phyloP scores from a whole-genome alignment of 2,329 filamentous ascomycete genomes.

The Samsoniella hepiali region DNA sequence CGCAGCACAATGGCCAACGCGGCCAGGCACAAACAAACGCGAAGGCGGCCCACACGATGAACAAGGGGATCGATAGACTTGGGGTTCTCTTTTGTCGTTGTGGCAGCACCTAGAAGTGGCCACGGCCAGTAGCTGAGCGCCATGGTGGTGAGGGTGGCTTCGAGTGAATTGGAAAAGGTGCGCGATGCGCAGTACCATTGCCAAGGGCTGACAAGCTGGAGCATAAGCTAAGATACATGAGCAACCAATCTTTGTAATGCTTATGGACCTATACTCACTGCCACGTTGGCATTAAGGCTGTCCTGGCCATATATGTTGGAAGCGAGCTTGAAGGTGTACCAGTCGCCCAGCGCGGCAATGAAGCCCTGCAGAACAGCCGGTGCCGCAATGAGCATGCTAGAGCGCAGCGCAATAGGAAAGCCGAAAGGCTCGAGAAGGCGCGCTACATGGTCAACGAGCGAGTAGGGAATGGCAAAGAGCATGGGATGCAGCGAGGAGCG shows the following conservation, averaged over 20 bases:
- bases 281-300: slow-evolving; percentile 62
- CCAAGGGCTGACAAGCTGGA: slow-evolving; percentile 59
- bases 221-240: slow-evolving; percentile 31
- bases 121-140: slow-evolving; percentile 87
- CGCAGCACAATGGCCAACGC: slow-evolving; percentile 80
- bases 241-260: not conserved
- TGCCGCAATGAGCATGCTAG: slow-evolving; percentile 65
- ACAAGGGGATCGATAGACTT: slow-evolving; percentile 27
- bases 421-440: slow-evolving; percentile 40
- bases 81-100: slow-evolving; percentile 39
- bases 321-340: slow-evolving; percentile 82
- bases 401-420: slow-evolving; percentile 52
- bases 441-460: slow-evolving; percentile 55
- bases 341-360: slow-evolving; percentile 76
- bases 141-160: slow-evolving; percentile 79
- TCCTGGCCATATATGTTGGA: slow-evolving; percentile 66
- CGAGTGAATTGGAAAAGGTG: slow-evolving; percentile 90
- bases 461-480: slow-evolving; percentile 77
- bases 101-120: slow-evolving; percentile 55
- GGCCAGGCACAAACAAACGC: slow-evolving; percentile 68
- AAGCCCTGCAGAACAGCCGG: slow-evolving; percentile 75
- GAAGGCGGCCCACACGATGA: slow-evolving; percentile 30
- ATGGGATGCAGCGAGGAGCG: slow-evolving; percentile 89
- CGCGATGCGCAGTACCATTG: slow-evolving; percentile 94
- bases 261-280: slow-evolving; percentile 50